Evolutionary conservation across 140 eudicot genomes (phyloP).

Genomic region (Erigeron philadelphicus): DNA sequence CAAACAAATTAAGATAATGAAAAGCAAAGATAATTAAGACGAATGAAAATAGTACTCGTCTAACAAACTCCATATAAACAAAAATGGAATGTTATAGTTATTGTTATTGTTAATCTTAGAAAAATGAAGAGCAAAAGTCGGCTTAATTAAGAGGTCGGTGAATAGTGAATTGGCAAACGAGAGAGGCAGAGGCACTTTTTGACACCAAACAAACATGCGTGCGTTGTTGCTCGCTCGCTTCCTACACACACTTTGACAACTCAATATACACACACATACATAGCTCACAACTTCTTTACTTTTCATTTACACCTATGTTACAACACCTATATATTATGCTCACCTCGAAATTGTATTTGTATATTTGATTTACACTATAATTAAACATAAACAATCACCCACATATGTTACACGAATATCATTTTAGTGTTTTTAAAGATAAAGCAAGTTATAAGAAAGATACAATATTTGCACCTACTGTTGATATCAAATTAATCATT

Average conservation of each 20-base stretch:
- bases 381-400: no score
- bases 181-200: constrained; percentile 1
- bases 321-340: constrained; percentile 10
- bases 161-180: constrained; percentile 20
- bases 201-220: constrained; percentile 18
- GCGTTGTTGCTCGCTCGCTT: constrained; percentile 1
- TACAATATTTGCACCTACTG: no score
- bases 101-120: not conserved
- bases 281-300: not conserved
- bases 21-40: no score
- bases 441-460: no score
- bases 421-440: no score
- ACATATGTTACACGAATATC: no score
- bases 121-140: not conserved
- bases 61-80: no score
- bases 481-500: no score
- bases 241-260: constrained; percentile 24
- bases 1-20: no score
- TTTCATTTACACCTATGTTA: not conserved
- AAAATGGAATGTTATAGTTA: no score
- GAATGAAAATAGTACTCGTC: no score
- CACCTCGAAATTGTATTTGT: constrained; percentile 6
- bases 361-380: not conserved
- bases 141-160: constrained; percentile 21
- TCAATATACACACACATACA: constrained; percentile 1